phyloP scores from a whole-genome alignment of 371 early-diverging fungal genomes.

The Mucor plumbeus region DNA sequence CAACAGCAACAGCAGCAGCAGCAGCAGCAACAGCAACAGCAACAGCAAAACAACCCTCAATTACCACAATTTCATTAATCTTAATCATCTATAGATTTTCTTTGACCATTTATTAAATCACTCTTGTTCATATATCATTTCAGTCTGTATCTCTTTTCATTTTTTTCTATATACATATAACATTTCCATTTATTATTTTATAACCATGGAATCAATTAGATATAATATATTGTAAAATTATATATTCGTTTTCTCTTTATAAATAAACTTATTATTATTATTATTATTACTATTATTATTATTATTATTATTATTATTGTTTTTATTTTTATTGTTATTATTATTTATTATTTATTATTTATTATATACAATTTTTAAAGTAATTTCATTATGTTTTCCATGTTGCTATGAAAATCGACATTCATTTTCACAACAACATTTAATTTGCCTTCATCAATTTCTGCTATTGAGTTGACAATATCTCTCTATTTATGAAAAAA shows the following conservation, averaged over 20 bases:
- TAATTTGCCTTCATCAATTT: not conserved
- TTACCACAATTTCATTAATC: not conserved
- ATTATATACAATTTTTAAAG: not conserved
- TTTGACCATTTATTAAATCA: conserved; percentile 1
- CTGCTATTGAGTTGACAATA: not conserved
- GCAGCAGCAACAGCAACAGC: conserved; percentile 13
- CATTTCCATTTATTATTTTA: conserved; percentile 1
- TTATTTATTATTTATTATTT: too few species aligned
- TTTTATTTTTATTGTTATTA: not conserved
- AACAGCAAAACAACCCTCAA: conserved; percentile 10
- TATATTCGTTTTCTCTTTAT: not conserved
- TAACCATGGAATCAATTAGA: not conserved
- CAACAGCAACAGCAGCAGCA: conserved; percentile 16
- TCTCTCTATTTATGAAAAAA: not conserved
- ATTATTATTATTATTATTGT: not conserved
- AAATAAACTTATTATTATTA: not conserved
- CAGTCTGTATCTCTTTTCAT: not conserved
- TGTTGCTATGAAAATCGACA: conserved; percentile 9
- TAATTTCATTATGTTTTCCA: not conserved
- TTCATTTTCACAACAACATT: conserved; percentile 1
- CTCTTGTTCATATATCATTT: not conserved
- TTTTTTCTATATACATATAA: not conserved
- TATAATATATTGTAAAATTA: conserved; percentile 2
- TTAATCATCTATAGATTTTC: not conserved
- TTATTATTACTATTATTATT: not conserved